These are phyloP conservation scores for Emmonsia crescens DNA, from an alignment of 2,329 filamentous ascomycete species.

Conservation along the genomic window DNA sequence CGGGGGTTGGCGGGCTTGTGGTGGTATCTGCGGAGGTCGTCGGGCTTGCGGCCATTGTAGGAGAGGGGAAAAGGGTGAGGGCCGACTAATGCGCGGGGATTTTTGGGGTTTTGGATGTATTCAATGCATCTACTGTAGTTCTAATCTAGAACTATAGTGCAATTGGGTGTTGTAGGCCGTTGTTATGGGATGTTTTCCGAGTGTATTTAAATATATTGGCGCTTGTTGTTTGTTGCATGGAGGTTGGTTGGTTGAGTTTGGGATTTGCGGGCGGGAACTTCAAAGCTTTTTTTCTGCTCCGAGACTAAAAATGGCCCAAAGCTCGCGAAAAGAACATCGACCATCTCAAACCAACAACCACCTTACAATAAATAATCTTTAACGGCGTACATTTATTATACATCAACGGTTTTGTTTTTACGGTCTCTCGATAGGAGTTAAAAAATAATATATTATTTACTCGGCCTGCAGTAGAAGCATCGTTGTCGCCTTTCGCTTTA, in stretches of 20 bases:
- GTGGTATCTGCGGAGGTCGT: conserved; percentile 13
- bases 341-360: neutral
- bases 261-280: neutral
- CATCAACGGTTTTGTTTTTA: neutral
- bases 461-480: neutral
- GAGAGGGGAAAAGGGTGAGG: conserved; percentile 2
- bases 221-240: neutral
- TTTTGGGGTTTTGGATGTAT: neutral
- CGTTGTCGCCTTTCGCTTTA: neutral
- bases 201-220: neutral
- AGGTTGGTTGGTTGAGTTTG: neutral
- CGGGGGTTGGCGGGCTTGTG: conserved; percentile 12
- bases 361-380: neutral
- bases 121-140: neutral
- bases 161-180: neutral
- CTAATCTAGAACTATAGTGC: neutral
- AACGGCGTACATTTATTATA: neutral
- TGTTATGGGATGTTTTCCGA: neutral
- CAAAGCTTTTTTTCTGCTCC: conserved; percentile 3
- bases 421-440: neutral
- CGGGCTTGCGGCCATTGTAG: conserved; percentile 14
- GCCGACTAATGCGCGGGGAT: neutral
- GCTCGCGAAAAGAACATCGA: neutral
- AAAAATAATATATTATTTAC: neutral
- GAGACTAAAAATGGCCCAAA: conserved; percentile 2